Evolutionary conservation across 257 asterid species (phyloP), one percentile per base, ranked within the genome.

Genomic region (Lycium ferocissimum): DNA sequence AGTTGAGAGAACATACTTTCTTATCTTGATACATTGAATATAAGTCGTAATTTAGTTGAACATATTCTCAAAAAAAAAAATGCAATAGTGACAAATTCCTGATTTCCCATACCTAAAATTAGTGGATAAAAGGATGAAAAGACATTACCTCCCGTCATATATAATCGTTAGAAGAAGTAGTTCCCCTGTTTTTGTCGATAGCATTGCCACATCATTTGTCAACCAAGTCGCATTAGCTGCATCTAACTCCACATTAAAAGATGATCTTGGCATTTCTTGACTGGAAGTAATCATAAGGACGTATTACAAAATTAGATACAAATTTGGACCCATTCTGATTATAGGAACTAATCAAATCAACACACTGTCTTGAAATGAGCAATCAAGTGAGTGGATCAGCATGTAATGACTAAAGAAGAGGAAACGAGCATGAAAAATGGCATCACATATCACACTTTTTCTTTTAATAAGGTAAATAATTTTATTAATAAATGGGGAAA

Each of bases 161-260:
- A 95, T 86, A 84, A 96, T 97, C 73, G 94, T 95, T 81, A 96
- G 95, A 82, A 95, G 87, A 87, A 95, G 99, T 88, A 96, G 91
- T 85, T 96, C 99, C 89, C 99, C 98, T 15, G 95, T 91, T 89
- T 95, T 96, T 83, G 99, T 88, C 40, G 99, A 96, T 88, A 96
- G 90, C 92, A 96, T 89, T 38, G 94, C 99, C 83, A 96, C 99
- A 89, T 96, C 98, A 93, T 91, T 93, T 78, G 98, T 85, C 86
- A 96, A 88, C 99, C 99, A 96, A 8, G 98, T 90, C 38, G 98
- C 98, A 88, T 90, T 92, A 87, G 98, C 93, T 45, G 97, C 97
- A 90, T 96, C 99, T 72, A 95, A 95, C 94, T 96, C 99, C 84
- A 90, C 92, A 86, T 86, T 87, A 89, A 96, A 93, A 87, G 91